Conservation (phyloP, 148 eudicot genomes). For the Silene conica region DNA sequence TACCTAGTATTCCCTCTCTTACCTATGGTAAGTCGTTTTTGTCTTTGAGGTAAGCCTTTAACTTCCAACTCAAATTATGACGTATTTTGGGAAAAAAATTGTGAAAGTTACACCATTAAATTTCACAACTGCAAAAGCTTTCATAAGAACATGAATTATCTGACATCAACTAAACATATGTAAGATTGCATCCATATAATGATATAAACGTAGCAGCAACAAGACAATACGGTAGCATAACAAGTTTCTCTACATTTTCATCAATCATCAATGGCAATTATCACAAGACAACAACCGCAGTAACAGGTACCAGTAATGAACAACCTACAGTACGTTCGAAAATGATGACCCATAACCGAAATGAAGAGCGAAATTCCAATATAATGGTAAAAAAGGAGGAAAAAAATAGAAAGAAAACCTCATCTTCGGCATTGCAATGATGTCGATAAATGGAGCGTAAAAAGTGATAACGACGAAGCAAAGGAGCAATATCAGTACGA, state of each 20-base stretch:
- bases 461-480: constrained; percentile 64
- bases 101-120: no score
- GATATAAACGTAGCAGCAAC: background rate
- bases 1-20: background rate
- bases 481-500: constrained; percentile 50
- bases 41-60: no score
- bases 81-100: no score
- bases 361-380: background rate
- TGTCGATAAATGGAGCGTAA: constrained; percentile 75
- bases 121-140: background rate
- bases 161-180: background rate
- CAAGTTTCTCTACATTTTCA: background rate
- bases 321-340: background rate
- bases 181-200: background rate
- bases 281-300: background rate
- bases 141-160: background rate
- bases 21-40: background rate
- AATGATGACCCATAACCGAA: background rate
- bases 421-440: constrained; percentile 96
- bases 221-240: background rate
- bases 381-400: background rate
- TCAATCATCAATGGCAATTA: no score
- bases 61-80: no score
- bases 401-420: constrained; percentile 33
- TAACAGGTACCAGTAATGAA: background rate